A percentile compares a stretch with the other conserved stretches of the same genome.
phyloP scores from a whole-genome alignment of 768 basidiomycete species.

The Phaeotremella skinneri region DNA sequence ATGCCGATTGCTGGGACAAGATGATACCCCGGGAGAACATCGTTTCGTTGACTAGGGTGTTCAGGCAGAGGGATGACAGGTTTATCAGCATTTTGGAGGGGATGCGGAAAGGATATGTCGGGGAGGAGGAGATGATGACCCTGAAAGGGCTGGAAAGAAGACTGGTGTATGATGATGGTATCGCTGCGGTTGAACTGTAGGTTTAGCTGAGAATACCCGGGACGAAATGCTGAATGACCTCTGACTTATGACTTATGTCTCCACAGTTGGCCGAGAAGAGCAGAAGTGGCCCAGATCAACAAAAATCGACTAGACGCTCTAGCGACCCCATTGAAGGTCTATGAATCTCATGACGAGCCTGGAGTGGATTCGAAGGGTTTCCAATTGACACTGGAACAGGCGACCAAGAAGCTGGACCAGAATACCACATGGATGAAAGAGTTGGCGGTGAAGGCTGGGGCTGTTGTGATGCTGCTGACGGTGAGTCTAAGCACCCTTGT shows the following conservation, averaged over 20 bases:
- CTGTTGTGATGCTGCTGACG: constrained; percentile 44
- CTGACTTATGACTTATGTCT: too few relatives aligned
- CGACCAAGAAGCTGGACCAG: constrained; percentile 28
- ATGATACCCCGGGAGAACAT: constrained; percentile 34
- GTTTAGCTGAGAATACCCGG: constrained; percentile 14
- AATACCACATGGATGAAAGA: constrained; percentile 33
- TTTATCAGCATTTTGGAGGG: constrained; percentile 49
- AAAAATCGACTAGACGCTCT: constrained; percentile 24
- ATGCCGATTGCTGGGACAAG: constrained; percentile 47
- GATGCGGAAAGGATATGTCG: constrained; percentile 45
- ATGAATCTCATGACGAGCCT: constrained; percentile 22
- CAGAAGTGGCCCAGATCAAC: constrained; percentile 36
- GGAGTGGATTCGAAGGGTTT: constrained; percentile 34
- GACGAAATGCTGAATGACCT: neutral
- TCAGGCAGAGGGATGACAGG: constrained; percentile 45
- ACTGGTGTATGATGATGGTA: constrained; percentile 32
- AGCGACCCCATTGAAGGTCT: constrained; percentile 14
- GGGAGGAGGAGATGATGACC: constrained; percentile 18
- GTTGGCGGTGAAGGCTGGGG: constrained; percentile 35
- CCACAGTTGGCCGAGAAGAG: constrained; percentile 38
- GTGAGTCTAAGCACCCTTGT: constrained; percentile 17
- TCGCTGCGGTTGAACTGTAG: constrained; percentile 43
- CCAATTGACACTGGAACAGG: constrained; percentile 18
- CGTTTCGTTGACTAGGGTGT: constrained; percentile 44
- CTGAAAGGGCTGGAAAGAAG: constrained; percentile 29